Percentiles rank a stretch among this genome's conserved stretches.
phyloP scores from a whole-genome alignment of 1,284 basidiomycete species.

The Xanthoconium separans region DNA sequence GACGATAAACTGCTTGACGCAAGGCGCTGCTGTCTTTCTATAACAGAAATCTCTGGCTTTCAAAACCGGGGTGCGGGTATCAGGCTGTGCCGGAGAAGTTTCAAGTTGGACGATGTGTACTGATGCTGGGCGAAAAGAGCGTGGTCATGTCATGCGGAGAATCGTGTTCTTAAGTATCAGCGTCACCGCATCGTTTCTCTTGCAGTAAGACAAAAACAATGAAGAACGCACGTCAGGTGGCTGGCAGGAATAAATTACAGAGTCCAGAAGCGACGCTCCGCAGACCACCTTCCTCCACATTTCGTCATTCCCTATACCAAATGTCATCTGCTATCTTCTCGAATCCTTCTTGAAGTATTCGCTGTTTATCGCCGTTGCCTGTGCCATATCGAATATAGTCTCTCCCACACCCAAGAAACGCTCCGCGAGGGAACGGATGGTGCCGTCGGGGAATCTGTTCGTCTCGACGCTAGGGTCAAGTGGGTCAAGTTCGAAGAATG shows the following conservation, averaged over 20 bases:
- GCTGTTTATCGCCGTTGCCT: slow-evolving; percentile 80
- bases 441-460: slow-evolving; percentile 70
- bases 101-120: not conserved
- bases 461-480: slow-evolving; percentile 59
- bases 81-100: not conserved
- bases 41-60: not conserved
- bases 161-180: slow-evolving; percentile 12
- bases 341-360: slow-evolving; percentile 66
- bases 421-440: slow-evolving; percentile 72
- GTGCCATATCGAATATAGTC: slow-evolving; percentile 81
- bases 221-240: slow-evolving; percentile 28
- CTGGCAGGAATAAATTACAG: slow-evolving; percentile 30
- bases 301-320: slow-evolving; percentile 1
- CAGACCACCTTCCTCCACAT: slow-evolving; percentile 7
- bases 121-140: slow-evolving; percentile 3
- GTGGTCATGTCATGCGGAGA: slow-evolving; percentile 5
- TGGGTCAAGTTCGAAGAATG: slow-evolving; percentile 3
- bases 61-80: not conserved
- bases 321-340: slow-evolving; percentile 26
- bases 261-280: slow-evolving; percentile 23
- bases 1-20: not conserved
- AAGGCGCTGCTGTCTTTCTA: not conserved
- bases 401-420: slow-evolving; percentile 87
- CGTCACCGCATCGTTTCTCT: slow-evolving; percentile 29
- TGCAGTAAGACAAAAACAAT: slow-evolving; percentile 10